phyloP scores from a whole-genome alignment of 1,139 yeast species.

The Geotrichum histeridarum region DNA sequence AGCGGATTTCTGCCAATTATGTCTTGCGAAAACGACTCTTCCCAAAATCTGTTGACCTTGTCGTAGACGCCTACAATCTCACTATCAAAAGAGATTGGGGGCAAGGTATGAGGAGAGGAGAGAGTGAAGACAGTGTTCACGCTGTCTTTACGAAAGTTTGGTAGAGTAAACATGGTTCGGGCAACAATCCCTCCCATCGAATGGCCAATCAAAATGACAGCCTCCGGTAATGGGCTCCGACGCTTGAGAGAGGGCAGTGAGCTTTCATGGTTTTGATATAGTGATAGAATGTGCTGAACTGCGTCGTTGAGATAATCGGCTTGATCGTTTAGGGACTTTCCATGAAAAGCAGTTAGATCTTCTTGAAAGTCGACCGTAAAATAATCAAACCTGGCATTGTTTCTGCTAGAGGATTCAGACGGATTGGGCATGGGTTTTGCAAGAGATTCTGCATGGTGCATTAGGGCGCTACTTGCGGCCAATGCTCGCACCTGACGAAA shows the following conservation, averaged over 20 bases:
- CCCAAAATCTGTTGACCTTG: slow-evolving; percentile 71
- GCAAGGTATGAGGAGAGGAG: slow-evolving; percentile 79
- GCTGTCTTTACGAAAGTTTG: slow-evolving; percentile 59
- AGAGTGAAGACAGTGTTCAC: slow-evolving; percentile 69
- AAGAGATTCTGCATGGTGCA: slow-evolving; percentile 26
- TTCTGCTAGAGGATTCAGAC: background rate
- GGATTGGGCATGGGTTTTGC: background rate
- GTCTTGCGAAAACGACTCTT: slow-evolving; percentile 43
- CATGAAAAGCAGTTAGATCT: slow-evolving; percentile 95
- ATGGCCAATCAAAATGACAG: slow-evolving; percentile 69
- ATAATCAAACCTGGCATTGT: slow-evolving; percentile 50
- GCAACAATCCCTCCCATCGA: slow-evolving; percentile 91
- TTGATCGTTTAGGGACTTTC: slow-evolving; percentile 86
- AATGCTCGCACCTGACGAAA: slow-evolving; percentile 73
- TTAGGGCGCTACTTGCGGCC: slow-evolving; percentile 63
- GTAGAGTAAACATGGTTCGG: slow-evolving; percentile 66
- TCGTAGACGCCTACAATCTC: slow-evolving; percentile 63
- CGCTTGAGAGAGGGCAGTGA: too few relatives aligned
- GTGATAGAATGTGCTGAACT: slow-evolving; percentile 60
- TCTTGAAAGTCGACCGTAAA: slow-evolving; percentile 92
- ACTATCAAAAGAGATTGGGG: slow-evolving; percentile 83
- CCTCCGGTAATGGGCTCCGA: slow-evolving; percentile 41
- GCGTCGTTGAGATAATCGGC: slow-evolving; percentile 93
- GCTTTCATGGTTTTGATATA: slow-evolving; percentile 45
- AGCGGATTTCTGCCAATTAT: slow-evolving; percentile 33